phyloP scores from a whole-genome alignment of 192 early-diverging fungal species.

The Coemansia reversa region DNA sequence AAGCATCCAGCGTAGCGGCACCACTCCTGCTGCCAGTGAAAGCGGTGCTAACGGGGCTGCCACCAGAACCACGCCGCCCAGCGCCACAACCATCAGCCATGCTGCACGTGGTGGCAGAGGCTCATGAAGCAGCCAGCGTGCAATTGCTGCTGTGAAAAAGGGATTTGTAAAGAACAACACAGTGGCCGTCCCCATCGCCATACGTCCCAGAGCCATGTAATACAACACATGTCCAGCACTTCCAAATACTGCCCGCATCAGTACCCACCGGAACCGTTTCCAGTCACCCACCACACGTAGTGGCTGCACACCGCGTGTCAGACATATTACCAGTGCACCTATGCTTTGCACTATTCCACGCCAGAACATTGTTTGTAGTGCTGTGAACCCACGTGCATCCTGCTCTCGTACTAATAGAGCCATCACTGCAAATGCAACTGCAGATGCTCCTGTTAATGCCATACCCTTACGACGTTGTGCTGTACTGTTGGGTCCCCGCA shows the following conservation, averaged over 20 bases:
- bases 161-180: constrained; percentile 40
- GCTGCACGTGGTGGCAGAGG: background rate
- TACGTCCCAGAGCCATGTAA: constrained; percentile 10
- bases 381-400: constrained; percentile 8
- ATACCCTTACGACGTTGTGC: constrained; percentile 15
- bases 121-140: constrained; percentile 18
- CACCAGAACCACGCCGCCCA: constrained; percentile 21
- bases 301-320: constrained; percentile 7
- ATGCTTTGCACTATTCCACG: constrained; percentile 23
- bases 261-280: constrained; percentile 24
- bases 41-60: constrained; percentile 6
- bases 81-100: background rate
- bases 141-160: constrained; percentile 26
- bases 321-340: background rate
- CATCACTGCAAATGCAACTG: constrained; percentile 28
- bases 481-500: no score
- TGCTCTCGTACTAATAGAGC: constrained; percentile 20
- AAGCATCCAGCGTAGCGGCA: constrained; percentile 10
- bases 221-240: constrained; percentile 24
- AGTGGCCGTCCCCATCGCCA: constrained; percentile 31
- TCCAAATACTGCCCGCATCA: constrained; percentile 28
- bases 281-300: constrained; percentile 8
- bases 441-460: constrained; percentile 16
- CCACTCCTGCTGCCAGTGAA: background rate
- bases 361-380: constrained; percentile 38